phyloP scores from a whole-genome alignment of 169 alveolate species.

The Plasmodium gonderi region DNA sequence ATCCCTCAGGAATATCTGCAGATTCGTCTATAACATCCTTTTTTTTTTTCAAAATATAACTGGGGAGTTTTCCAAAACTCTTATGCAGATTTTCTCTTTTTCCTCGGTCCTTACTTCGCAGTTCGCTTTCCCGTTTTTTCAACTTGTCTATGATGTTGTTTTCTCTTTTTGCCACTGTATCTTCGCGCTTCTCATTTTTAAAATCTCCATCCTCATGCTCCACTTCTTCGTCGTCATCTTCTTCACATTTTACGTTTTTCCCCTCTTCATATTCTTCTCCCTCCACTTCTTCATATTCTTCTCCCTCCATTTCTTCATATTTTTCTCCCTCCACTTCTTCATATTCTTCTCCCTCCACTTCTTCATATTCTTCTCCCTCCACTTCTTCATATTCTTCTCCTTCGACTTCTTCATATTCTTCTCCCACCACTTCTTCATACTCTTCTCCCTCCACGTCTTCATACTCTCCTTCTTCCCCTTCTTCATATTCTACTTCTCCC shows the following conservation, averaged over 20 bases:
- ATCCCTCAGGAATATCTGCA: slow-evolving; percentile 30
- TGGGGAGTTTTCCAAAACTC: slow-evolving; percentile 49
- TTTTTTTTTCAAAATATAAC: slow-evolving; percentile 48
- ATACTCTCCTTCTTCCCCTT: not conserved
- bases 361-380: slow-evolving; percentile 9
- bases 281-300: not conserved
- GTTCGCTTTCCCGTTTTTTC: not conserved
- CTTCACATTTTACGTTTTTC: not conserved
- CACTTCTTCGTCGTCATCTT: not conserved
- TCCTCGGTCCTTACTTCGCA: not conserved
- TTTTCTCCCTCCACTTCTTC: not conserved
- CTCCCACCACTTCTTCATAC: not conserved
- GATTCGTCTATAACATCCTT: slow-evolving; percentile 33
- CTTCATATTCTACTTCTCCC: not conserved
- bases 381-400: not conserved
- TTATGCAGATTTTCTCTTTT: slow-evolving; percentile 29
- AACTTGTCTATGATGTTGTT: slow-evolving; percentile 34
- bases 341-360: not conserved
- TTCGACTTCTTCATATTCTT: not conserved
- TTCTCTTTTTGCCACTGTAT: slow-evolving; percentile 4
- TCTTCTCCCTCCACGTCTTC: not conserved
- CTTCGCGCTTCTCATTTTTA: slow-evolving; percentile 27
- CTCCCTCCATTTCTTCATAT: not conserved
- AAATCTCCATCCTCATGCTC: not conserved
- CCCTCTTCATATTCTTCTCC: not conserved